Base-by-base conservation (phyloP, 164 flowering plant species). In the Vitis amurensis region DNA sequence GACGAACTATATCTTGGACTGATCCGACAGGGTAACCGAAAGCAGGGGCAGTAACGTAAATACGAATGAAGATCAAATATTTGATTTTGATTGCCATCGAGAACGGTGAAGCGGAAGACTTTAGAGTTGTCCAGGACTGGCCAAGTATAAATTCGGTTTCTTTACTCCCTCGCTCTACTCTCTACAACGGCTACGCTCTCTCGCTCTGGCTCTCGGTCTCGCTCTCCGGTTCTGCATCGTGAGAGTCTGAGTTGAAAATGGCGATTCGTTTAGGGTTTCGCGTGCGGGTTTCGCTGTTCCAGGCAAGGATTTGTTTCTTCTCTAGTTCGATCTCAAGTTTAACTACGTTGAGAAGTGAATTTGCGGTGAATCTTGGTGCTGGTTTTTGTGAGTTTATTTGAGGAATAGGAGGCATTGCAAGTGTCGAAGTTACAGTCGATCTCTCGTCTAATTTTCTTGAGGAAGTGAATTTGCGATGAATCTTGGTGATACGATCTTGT, bases 41-140 rank as follows among this genome's bases (percentile, higher is more conserved):
- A 69, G 74, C 49, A 69, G 67, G 73, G 76, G 73, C 48, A 69
- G 3, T 11, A 3, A 2, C 15, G 76, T 69, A 73, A 63, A 62
- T 63, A 5, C 4, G 4, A 4, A 11, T 11, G 31, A 59, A 19
- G 15, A 55, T 19, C 59, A 17, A n/a, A 37, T 37, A 37, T 37
- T 53, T 27, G 63, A 59, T 58, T 58, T 59, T 13, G 49, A 19
- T 12, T 59, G 15, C 50, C 49, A 48, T 60, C 37, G 37, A 7
- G 12, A 52, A 19, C 15, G 52, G 74, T 50, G 64, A 51, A 50
- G 16, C 12, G 8, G 14, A 52, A 13, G 55, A 59, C 61, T 12
- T 48, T 29, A 19, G 9, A 17, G 23, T 16, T 15, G 4, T 0
- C 59, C 68, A 59, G 66, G 2, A 2, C 44, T 37, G 44, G 44